Percentiles rank a stretch among this genome's conserved stretches.
phyloP scores from a whole-genome alignment of 306 rosid species.

The Cucurbita moschata region DNA sequence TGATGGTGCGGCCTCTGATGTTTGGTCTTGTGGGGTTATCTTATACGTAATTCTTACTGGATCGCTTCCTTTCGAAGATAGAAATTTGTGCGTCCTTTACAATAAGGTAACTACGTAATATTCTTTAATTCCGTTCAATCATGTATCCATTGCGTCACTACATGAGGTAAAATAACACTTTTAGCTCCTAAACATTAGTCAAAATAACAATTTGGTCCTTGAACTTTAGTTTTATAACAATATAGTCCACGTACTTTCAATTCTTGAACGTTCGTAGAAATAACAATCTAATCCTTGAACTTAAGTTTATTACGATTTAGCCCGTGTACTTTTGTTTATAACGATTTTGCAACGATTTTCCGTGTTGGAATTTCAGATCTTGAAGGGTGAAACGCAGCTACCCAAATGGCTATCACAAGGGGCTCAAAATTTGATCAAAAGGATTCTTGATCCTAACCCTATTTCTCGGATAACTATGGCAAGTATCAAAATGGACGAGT shows the following conservation, averaged over 20 bases:
- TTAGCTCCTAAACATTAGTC: no score
- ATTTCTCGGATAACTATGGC: slow-evolving; percentile 42
- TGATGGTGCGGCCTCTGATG: slow-evolving; percentile 74
- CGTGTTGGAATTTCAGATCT: slow-evolving; percentile 31
- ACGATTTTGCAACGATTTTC: no score
- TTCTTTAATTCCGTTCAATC: no score
- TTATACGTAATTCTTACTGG: slow-evolving; percentile 67
- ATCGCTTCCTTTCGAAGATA: slow-evolving; percentile 74
- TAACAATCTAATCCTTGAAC: no score
- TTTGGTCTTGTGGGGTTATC: slow-evolving; percentile 91
- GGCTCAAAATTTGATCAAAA: slow-evolving; percentile 50
- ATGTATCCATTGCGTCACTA: no score
- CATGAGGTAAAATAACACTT: no score
- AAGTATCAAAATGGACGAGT: slow-evolving; percentile 57
- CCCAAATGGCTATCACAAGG: slow-evolving; percentile 70
- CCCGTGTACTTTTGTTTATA: no score
- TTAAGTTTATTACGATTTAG: no score
- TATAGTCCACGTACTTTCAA: no score
- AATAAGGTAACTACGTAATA: slow-evolving; percentile 41
- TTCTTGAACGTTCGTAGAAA: no score
- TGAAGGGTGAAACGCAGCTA: slow-evolving; percentile 50
- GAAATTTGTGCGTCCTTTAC: slow-evolving; percentile 83
- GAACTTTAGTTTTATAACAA: no score
- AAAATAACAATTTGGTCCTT: no score
- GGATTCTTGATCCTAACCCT: slow-evolving; percentile 79